Evolutionary conservation across 768 basidiomycete genomes (phyloP).

Genomic region (Mycena pura): DNA sequence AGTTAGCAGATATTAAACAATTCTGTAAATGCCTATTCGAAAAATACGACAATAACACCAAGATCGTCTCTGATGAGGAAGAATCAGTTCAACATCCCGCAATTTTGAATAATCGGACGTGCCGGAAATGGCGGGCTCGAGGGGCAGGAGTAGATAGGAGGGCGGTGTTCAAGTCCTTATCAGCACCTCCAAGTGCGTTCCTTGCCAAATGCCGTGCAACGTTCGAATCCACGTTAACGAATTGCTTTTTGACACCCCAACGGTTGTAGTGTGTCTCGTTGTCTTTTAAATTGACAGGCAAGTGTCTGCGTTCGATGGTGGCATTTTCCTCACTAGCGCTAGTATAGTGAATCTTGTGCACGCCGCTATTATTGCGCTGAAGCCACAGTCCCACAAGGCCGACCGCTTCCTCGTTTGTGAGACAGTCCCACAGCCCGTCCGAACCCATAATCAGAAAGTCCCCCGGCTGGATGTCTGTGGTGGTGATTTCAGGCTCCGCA

Average conservation of each 20-base stretch:
- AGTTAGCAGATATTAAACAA: no score
- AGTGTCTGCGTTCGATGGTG: constrained; percentile 29
- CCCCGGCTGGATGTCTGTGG: constrained; percentile 47
- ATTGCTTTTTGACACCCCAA: constrained; percentile 47
- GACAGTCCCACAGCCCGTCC: constrained; percentile 62
- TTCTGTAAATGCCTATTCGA: no score
- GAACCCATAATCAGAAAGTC: constrained; percentile 63
- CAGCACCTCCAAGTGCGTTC: constrained; percentile 62
- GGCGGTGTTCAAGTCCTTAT: constrained; percentile 47
- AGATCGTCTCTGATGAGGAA: constrained; percentile 23
- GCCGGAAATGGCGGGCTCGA: constrained; percentile 47
- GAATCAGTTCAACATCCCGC: background rate
- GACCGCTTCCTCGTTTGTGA: constrained; percentile 62
- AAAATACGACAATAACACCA: constrained; percentile 12
- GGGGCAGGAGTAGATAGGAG: constrained; percentile 47
- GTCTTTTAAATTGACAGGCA: constrained; percentile 43
- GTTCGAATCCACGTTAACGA: constrained; percentile 50
- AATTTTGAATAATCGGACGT: constrained; percentile 11
- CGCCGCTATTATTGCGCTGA: no score
- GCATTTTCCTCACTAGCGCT: background rate
- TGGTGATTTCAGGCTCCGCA: constrained; percentile 59
- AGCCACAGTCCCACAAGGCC: constrained; percentile 55
- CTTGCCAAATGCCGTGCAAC: constrained; percentile 57
- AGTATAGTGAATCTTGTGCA: background rate
- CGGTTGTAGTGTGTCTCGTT: constrained; percentile 43